Base-by-base conservation (phyloP, 192 early-diverging fungal genomes). In the Rhizophagus clarus region DNA sequence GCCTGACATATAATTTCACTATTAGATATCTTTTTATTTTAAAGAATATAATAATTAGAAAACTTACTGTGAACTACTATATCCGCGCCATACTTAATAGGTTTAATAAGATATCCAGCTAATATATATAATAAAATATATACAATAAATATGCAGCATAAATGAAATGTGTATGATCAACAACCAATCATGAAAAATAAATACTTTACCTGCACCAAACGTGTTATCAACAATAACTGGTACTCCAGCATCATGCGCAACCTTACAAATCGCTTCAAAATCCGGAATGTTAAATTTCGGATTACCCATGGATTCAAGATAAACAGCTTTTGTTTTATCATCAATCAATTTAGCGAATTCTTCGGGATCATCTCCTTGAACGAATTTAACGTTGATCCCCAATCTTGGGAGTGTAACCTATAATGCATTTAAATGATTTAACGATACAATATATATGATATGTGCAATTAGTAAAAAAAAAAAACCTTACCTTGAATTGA, bases 191-290 rank as follows among this genome's bases (percentile, higher is more conserved):
- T 37, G 5, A 37, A 37, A 0, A 37, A 37, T 37, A 17, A 31
- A 29, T 4, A 32, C 31, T 20, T 1, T 69, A n/a, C 68, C 96
- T 75, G 94, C 94, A 77, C 97, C 97, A 83, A 97, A 98, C 0
- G 97, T 98, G 88, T 98, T 98, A 88, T 98, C 97, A 31, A 98
- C 97, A 74, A 98, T 89, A 61, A 98, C 85, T 56, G 97, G 97
- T 56, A 98, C 87, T 24, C 95, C 95, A 68, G 92, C 89, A 28
- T 87, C 86, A 76, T 98, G 94, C 56, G 93, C 93, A 28, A 94
- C 88, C 61, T 93, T 90, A 29, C 96, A 92, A 71, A 98, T 92
- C 14, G 89, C 93, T 70, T 87, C 85, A 80, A 97, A 94, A 76
- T 98, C 95, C 8, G 96, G 94, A 11, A 98, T 91, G 82, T 92